Base-by-base conservation (phyloP, 1,284 basidiomycete species). In the Cryptococcus sp. region DNA sequence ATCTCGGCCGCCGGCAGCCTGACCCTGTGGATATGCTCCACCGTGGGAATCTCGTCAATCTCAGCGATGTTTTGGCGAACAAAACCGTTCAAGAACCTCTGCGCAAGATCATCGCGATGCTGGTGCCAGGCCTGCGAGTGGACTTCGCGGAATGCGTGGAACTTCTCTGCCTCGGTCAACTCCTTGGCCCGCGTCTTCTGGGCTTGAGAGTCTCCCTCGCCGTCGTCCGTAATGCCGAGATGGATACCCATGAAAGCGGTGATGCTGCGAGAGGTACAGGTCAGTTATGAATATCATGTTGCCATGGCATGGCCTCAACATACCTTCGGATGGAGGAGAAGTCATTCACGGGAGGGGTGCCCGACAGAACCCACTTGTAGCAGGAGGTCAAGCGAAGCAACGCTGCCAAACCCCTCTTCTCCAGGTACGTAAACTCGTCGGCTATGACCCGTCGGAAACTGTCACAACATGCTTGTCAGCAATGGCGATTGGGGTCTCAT, bases 61-160 rank as follows among this genome's bases (percentile, higher is more conserved):
- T 97, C 94, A 7, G 93, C 92, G 55, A 95, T 87, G 72, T 97
- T 97, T 86, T 96, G 91, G 63, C 91, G 84, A 57, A 93, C 89
- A 68, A 90, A 93, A 46, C 81, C 83, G 66, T 93, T 82, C 46
- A 93, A 77, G 82, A 96, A 97, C 18, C 76, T 75, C 69, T 97
- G 94, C 0, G 90, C 93, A 16, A 93, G 78, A 57, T 84, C 79
- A 68, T 93, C 87, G 8, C 93, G 85, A 64, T 91, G 86, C 1
- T 85, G 85, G 71, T 96, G 93, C 93, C 93, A 97, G 62, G 92
- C 88, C 20, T 88, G 76, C 45, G 87, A 93, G 69, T 91, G 92
- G 18, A 93, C 87, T 70, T 97, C 94, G 28, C 92, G 85, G 86
- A 94, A 97, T 0, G 93, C 94, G 74, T 96, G 91, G 82, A 97